phyloP scores from a whole-genome alignment of 2,329 filamentous ascomycete genomes.

The Cladorrhinum sp. region DNA sequence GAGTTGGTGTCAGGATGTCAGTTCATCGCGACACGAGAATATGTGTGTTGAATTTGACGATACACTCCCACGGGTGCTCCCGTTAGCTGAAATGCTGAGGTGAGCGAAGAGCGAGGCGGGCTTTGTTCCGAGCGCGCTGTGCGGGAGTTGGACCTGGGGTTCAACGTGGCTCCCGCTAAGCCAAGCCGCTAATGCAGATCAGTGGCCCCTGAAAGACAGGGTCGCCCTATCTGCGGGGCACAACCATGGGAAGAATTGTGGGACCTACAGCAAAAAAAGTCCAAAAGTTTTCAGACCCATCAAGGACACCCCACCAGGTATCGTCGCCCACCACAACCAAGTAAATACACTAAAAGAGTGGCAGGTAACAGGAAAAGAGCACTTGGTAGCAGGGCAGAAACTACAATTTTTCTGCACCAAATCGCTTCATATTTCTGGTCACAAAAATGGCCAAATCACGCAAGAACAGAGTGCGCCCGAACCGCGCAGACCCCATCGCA shows the following conservation, averaged over 20 bases:
- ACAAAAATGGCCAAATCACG: constrained; percentile 58
- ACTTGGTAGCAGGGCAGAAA: background rate
- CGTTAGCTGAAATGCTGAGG: background rate
- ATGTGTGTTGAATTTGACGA: background rate
- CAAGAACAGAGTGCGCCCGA: constrained; percentile 48
- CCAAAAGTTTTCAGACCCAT: background rate
- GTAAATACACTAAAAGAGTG: background rate
- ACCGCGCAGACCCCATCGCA: constrained; percentile 53
- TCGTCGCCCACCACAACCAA: background rate
- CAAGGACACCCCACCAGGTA: background rate
- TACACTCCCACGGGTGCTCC: background rate
- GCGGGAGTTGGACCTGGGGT: background rate
- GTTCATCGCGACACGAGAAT: background rate
- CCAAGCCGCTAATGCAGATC: constrained; percentile 1
- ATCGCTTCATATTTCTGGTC: background rate
- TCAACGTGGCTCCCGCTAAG: constrained; percentile 7
- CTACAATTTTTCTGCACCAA: background rate
- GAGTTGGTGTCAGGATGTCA: background rate
- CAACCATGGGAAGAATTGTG: background rate
- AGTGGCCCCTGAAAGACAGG: background rate
- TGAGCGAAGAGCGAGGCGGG: background rate
- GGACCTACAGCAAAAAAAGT: background rate
- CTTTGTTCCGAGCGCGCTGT: background rate
- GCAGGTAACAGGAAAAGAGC: background rate
- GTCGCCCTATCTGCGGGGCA: background rate